phyloP scores from a whole-genome alignment of 2,329 filamentous ascomycete genomes.

The Fusarium praegraminearum region DNA sequence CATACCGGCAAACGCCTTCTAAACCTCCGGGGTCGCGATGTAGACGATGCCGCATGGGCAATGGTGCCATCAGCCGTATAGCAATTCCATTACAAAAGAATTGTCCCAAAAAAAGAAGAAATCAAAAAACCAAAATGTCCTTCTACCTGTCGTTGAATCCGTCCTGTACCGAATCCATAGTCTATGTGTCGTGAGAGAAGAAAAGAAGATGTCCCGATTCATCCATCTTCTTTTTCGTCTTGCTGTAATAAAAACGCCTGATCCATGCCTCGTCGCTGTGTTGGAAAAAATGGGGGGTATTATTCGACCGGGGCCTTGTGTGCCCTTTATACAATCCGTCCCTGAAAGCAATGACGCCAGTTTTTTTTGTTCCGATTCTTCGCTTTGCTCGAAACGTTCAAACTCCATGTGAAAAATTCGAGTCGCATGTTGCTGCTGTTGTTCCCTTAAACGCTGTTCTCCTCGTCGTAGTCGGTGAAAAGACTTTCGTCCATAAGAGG shows the following conservation, averaged over 20 bases:
- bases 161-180: slow-evolving; percentile 38
- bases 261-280: slow-evolving; percentile 42
- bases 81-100: slow-evolving; percentile 39
- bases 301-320: slow-evolving; percentile 31
- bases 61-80: slow-evolving; percentile 29
- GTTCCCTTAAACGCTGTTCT: slow-evolving; percentile 48
- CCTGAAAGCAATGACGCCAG: slow-evolving; percentile 44
- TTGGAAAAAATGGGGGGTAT: slow-evolving; percentile 40
- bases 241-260: slow-evolving; percentile 38
- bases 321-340: slow-evolving; percentile 41
- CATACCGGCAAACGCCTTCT: slow-evolving; percentile 20
- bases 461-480: slow-evolving; percentile 51
- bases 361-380: slow-evolving; percentile 37
- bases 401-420: slow-evolving; percentile 37
- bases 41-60: slow-evolving; percentile 18
- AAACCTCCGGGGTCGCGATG: slow-evolving; percentile 30
- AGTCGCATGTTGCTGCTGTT: slow-evolving; percentile 22
- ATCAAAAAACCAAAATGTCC: slow-evolving; percentile 21
- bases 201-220: slow-evolving; percentile 29
- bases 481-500: slow-evolving; percentile 50
- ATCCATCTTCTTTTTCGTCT: slow-evolving; percentile 39
- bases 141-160: slow-evolving; percentile 39
- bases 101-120: background rate
- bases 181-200: slow-evolving; percentile 40
- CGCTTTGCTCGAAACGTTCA: slow-evolving; percentile 38